Conservation (phyloP, 2,329 filamentous ascomycete genomes). For the Fonsecaea multimorphosa region DNA sequence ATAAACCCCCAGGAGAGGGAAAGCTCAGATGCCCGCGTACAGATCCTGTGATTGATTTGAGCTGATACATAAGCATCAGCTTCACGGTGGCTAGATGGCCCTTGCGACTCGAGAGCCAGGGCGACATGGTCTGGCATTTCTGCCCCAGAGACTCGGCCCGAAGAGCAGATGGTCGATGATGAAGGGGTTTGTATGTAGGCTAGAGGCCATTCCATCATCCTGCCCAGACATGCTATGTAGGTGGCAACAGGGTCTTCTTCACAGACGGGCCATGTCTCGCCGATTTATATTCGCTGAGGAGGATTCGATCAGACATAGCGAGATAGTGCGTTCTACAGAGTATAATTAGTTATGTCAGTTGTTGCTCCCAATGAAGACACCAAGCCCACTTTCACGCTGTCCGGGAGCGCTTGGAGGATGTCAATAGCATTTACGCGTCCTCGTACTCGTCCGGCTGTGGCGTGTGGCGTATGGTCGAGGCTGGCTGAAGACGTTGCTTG, state of each 20-base stretch:
- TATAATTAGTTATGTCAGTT: too few species aligned
- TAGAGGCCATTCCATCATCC: neutral
- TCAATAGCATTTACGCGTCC: neutral
- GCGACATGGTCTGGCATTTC: neutral
- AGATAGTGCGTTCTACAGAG: neutral
- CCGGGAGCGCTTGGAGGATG: neutral
- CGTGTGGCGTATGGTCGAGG: neutral
- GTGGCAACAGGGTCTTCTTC: neutral
- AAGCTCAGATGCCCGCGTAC: neutral
- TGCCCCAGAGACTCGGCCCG: neutral
- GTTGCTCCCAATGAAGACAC: neutral
- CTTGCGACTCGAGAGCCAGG: neutral
- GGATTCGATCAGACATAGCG: neutral
- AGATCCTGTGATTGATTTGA: neutral
- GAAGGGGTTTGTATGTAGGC: neutral
- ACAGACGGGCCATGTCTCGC: slow-evolving; percentile 5
- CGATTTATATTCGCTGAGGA: neutral
- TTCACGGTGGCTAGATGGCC: neutral
- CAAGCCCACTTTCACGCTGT: neutral
- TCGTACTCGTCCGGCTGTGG: too few species aligned
- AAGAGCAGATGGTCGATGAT: neutral
- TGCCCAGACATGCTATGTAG: neutral
- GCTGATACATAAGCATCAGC: neutral
- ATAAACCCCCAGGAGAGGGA: neutral
- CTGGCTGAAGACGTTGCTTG: slow-evolving; percentile 2